phyloP scores from a whole-genome alignment of 1,284 basidiomycete species.

The Ceratobasidium sp. region DNA sequence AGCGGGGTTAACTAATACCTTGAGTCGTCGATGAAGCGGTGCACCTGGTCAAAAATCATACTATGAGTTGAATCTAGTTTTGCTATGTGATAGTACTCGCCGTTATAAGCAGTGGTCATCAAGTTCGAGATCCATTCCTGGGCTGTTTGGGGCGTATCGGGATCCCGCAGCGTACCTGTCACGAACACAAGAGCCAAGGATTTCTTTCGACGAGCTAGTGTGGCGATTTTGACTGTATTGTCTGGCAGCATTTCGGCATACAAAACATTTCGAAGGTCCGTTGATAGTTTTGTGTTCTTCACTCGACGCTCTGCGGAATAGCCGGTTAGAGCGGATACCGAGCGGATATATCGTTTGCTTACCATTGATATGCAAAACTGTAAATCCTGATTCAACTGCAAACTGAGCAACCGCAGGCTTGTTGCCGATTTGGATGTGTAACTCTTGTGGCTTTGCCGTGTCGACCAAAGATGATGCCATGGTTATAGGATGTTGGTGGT shows the following conservation, averaged over 20 bases:
- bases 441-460: neutral
- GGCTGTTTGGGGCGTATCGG: constrained; percentile 51
- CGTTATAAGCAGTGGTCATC: constrained; percentile 67
- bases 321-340: neutral
- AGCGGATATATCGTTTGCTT: neutral
- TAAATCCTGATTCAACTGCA: constrained; percentile 7
- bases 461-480: constrained; percentile 6
- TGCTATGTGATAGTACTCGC: constrained; percentile 51
- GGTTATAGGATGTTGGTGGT: constrained; percentile 1
- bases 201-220: constrained; percentile 37
- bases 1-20: constrained; percentile 86
- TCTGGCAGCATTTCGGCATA: constrained; percentile 33
- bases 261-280: constrained; percentile 39
- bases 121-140: constrained; percentile 64
- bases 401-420: constrained; percentile 18
- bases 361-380: constrained; percentile 18
- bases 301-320: neutral
- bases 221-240: constrained; percentile 35
- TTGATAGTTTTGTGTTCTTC: constrained; percentile 30
- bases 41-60: constrained; percentile 53
- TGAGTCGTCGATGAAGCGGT: constrained; percentile 60
- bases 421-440: constrained; percentile 16
- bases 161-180: constrained; percentile 37
- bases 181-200: constrained; percentile 37
- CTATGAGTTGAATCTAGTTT: neutral